Conservation (phyloP, 1,139 yeast genomes). For the Suhomyces ambrosiae region DNA sequence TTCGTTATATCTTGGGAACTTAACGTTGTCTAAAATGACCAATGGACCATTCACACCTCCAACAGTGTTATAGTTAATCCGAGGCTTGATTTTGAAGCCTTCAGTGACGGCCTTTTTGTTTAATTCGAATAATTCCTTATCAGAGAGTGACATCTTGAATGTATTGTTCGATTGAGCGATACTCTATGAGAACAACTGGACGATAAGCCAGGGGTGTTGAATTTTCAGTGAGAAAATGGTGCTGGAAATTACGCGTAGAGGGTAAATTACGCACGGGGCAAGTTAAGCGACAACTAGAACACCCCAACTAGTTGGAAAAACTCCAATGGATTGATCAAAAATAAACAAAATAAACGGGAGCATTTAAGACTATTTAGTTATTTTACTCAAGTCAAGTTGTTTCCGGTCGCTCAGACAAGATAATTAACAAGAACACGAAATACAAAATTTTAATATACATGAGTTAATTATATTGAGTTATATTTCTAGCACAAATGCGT, state of each 20-base stretch:
- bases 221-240: slow-evolving; percentile 13
- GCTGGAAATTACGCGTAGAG: slow-evolving; percentile 12
- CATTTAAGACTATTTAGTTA: too few species aligned
- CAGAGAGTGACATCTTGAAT: slow-evolving; percentile 32
- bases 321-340: too few species aligned
- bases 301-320: too few species aligned
- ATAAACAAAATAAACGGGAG: too few species aligned
- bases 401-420: too few species aligned
- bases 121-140: slow-evolving; percentile 67
- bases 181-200: slow-evolving; percentile 8
- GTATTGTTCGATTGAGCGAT: slow-evolving; percentile 11
- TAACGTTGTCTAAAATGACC: slow-evolving; percentile 93
- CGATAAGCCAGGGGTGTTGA: slow-evolving; percentile 14
- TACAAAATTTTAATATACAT: too few species aligned
- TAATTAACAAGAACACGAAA: too few species aligned
- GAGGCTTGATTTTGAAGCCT: slow-evolving; percentile 87
- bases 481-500: too few species aligned
- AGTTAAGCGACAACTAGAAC: too few species aligned
- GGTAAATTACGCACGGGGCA: slow-evolving; percentile 4
- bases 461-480: too few species aligned
- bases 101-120: slow-evolving; percentile 91
- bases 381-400: too few species aligned
- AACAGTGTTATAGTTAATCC: slow-evolving; percentile 91
- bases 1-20: slow-evolving; percentile 94
- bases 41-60: slow-evolving; percentile 98